phyloP scores from a whole-genome alignment of 345 rosid species.

The Microcos paniculata region DNA sequence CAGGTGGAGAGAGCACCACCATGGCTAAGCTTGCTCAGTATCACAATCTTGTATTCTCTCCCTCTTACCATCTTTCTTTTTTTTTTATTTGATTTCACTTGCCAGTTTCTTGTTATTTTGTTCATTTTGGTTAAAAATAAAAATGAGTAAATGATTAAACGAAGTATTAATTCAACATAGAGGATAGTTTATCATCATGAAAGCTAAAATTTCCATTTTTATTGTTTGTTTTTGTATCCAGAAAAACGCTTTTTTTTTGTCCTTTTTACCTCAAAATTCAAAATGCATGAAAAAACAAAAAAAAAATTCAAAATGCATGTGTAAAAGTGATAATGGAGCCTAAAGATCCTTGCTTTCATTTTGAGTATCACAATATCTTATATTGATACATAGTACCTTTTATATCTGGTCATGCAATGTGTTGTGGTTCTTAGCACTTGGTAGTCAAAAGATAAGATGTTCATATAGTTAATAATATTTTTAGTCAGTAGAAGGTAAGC shows the following conservation, averaged over 20 bases:
- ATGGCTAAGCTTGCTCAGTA: conserved; percentile 97
- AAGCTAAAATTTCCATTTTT: not conserved
- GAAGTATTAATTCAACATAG: not conserved
- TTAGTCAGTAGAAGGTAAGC: not conserved
- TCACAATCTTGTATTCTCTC: conserved; percentile 51
- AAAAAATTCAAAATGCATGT: not conserved
- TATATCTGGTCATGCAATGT: not conserved
- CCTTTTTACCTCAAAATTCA: too few relatives aligned
- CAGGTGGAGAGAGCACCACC: conserved; percentile 99
- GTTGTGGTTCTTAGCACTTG: not conserved
- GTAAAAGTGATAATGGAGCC: not conserved
- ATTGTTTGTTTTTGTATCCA: not conserved
- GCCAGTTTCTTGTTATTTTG: not conserved
- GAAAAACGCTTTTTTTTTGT: not conserved
- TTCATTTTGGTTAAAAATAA: not conserved
- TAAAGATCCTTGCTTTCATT: not conserved
- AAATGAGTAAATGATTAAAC: not conserved
- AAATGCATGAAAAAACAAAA: too few relatives aligned
- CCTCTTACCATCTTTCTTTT: not conserved
- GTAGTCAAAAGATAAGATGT: not conserved
- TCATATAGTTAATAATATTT: not conserved
- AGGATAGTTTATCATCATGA: not conserved
- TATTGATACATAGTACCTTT: not conserved
- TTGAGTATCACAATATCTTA: not conserved
- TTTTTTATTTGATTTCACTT: too few relatives aligned